Base-by-base conservation (phyloP, 768 basidiomycete species). In the Boletus pseudopeckii region DNA sequence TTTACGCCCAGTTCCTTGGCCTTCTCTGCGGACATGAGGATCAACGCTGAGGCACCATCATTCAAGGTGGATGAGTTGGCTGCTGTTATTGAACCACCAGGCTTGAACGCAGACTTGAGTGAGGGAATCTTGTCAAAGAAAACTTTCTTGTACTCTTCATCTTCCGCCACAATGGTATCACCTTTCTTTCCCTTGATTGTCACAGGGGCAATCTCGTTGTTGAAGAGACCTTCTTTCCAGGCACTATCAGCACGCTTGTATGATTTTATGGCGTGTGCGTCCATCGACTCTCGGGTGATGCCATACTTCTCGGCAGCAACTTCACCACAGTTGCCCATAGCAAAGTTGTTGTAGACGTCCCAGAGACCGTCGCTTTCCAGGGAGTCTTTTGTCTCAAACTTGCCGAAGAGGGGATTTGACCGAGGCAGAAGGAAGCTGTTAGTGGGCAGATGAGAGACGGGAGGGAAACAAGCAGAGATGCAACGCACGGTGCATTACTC, bases 291-390 rank as follows among this genome's bases (percentile, higher is more conserved):
- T 41, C 97, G 88, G 49, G 84, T 79, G 72, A 99, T 95, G 37
- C 75, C 73, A 71, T 86, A 77, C 72, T 94, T 94, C 60, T 80
- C 82, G 15, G 94, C 92, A 28, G 90, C 83, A 62, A 77, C 69
- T 74, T 99, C 97, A 62, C 84, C 96, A 69, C 96, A 98, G 80
- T 92, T 92, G 53, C 97, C 97, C 97, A 99, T 99, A 30, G 93
- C 86, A 67, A 92, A 90, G 74, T 98, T 86, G 80, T 97, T 94
- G 82, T 93, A 97, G 48, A 92, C 92, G 72, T 99, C 97, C 84
- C 86, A 90, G 46, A 99, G 89, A 61, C 95, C 97, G 63, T 99
- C 97, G 62, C 74, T 80, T 72, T 95, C 88, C 34, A 98, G 80
- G 14, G 95, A 88, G 71, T 98, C 97, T 58, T 76, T 84, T 39